Conservation (phyloP, 2,329 filamentous ascomycete species). For the Pseudogymnoascus sp. region DNA sequence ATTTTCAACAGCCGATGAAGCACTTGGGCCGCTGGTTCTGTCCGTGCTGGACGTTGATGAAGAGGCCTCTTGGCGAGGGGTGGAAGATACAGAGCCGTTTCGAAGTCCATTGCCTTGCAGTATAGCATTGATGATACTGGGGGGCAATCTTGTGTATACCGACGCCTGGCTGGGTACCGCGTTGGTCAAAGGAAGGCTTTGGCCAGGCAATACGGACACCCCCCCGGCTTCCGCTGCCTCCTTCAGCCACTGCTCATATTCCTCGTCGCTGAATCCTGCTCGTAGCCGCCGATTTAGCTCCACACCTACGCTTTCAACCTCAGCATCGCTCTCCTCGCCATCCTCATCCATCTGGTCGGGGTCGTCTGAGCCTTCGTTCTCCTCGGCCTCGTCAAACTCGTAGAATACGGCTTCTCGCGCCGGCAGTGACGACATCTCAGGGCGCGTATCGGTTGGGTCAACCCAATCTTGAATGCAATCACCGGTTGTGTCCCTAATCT, state of each 20-base stretch:
- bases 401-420: constrained; percentile 19
- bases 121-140: constrained; percentile 2
- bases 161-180: background rate
- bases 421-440: constrained; percentile 13
- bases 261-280: constrained; percentile 58
- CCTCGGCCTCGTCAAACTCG: constrained; percentile 29
- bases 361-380: constrained; percentile 30
- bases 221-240: constrained; percentile 57
- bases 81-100: background rate
- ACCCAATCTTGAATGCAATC: constrained; percentile 59
- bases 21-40: background rate
- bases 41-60: background rate
- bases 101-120: background rate
- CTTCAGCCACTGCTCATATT: constrained; percentile 69
- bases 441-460: constrained; percentile 32
- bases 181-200: constrained; percentile 26
- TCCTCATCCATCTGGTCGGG: constrained; percentile 27
- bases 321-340: constrained; percentile 44
- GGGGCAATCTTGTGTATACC: constrained; percentile 2
- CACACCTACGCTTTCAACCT: constrained; percentile 50
- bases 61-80: background rate
- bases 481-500: constrained; percentile 61
- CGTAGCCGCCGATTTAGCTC: constrained; percentile 56
- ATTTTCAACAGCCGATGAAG: background rate
- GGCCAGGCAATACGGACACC: constrained; percentile 39